These are phyloP conservation scores for Arctium minus DNA, from an alignment of 129 eudicot species.

Conservation along the genomic window DNA sequence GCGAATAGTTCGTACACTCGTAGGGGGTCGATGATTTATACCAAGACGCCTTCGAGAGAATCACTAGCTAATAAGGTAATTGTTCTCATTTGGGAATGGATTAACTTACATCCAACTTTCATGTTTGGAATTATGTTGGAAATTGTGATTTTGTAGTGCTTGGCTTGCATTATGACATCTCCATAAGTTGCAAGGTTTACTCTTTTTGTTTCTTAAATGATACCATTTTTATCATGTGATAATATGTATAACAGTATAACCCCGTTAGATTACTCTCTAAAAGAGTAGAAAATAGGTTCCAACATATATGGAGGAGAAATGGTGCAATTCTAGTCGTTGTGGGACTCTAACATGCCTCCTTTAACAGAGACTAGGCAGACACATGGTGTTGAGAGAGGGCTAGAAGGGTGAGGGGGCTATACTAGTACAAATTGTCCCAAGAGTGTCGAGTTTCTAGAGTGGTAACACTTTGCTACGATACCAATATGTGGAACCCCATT, in stretches of 20 bases:
- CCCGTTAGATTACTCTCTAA: neutral
- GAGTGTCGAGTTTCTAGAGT: too few species aligned
- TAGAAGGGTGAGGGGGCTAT: too few species aligned
- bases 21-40: constrained; percentile 80
- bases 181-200: neutral
- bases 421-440: too few species aligned
- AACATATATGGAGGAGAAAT: neutral
- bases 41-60: constrained; percentile 87
- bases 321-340: neutral
- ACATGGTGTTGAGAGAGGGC: too few species aligned
- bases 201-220: neutral
- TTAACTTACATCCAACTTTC: neutral
- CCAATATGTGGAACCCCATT: too few species aligned
- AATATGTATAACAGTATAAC: neutral
- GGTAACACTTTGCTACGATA: too few species aligned
- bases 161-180: neutral
- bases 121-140: constrained; percentile 8
- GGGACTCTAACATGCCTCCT: neutral
- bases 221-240: neutral
- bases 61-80: constrained; percentile 65
- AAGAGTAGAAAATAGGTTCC: neutral
- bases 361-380: too few species aligned
- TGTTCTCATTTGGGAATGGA: constrained; percentile 5
- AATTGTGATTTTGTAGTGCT: constrained; percentile 7
- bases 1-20: constrained; percentile 69